phyloP scores from a whole-genome alignment of 768 basidiomycete species.

The Pleurotus ostreatus region DNA sequence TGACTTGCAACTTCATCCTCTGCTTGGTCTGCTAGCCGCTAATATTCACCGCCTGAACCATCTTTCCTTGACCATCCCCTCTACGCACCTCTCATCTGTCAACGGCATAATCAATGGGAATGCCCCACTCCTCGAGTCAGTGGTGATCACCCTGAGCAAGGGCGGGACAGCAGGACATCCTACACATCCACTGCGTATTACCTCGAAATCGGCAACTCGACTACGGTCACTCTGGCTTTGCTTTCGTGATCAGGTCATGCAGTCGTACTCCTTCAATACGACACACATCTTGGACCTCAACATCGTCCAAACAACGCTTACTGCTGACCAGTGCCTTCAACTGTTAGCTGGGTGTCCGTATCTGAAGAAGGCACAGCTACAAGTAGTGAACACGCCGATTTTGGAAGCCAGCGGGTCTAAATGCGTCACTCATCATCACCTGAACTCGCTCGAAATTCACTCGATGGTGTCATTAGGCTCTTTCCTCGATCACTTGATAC shows the following conservation, averaged over 20 bases:
- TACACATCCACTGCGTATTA: background rate
- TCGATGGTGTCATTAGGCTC: background rate
- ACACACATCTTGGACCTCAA: background rate
- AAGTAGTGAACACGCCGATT: constrained; percentile 1
- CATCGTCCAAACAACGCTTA: background rate
- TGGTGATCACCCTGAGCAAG: constrained; percentile 12
- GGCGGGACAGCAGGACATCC: background rate
- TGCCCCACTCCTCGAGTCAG: constrained; percentile 14
- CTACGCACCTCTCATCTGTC: background rate
- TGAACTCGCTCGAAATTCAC: constrained; percentile 5
- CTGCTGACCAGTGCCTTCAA: constrained; percentile 3
- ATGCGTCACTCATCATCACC: background rate
- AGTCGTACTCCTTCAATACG: constrained; percentile 1
- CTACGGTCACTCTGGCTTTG: background rate
- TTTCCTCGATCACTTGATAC: constrained; percentile 10
- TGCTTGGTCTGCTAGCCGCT: constrained; percentile 10
- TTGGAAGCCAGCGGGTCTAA: background rate
- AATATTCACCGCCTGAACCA: constrained; percentile 14
- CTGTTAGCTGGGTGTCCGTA: background rate
- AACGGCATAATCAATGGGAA: constrained; percentile 10
- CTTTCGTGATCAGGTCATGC: background rate
- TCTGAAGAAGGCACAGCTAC: constrained; percentile 1
- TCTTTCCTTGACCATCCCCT: constrained; percentile 15
- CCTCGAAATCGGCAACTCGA: constrained; percentile 1
- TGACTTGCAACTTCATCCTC: constrained; percentile 13